These are phyloP conservation scores for Fragosphaeria purpurea DNA, from an alignment of 2,329 filamentous ascomycete genomes.

Conservation along the genomic window DNA sequence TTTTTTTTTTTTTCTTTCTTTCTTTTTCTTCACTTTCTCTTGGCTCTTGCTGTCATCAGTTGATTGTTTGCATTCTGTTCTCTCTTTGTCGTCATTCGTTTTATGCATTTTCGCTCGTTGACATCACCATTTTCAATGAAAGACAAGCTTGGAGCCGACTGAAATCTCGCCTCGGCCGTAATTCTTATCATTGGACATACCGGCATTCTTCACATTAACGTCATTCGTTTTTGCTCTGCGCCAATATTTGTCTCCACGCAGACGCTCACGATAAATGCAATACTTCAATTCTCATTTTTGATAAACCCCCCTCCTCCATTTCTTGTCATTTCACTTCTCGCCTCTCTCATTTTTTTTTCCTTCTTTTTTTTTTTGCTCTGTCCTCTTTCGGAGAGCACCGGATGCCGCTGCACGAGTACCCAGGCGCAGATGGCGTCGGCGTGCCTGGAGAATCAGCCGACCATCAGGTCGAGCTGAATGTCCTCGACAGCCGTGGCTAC, in stretches of 20 bases:
- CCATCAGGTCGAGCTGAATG: constrained; percentile 10
- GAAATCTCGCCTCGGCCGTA: no score
- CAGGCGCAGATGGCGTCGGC: constrained; percentile 3
- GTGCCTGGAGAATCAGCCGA: constrained; percentile 1
- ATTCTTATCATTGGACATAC: no score
- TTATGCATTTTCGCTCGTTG: neutral
- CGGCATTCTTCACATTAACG: no score
- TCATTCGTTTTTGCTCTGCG: no score
- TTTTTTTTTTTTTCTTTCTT: neutral
- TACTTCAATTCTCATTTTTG: no score
- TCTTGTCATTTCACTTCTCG: neutral
- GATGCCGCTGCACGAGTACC: constrained; percentile 11
- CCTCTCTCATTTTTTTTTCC: neutral
- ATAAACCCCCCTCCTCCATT: neutral
- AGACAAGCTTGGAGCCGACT: no score
- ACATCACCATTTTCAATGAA: neutral
- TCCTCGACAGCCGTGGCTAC: constrained; percentile 5
- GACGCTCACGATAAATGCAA: no score
- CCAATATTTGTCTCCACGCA: no score
- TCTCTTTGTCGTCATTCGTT: neutral
- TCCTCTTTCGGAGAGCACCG: neutral
- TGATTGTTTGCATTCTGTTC: neutral
- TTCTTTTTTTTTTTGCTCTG: neutral
- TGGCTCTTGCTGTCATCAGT: neutral
- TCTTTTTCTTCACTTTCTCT: neutral